These are phyloP conservation scores for Diaporthe australafricana DNA, from an alignment of 2,329 filamentous ascomycete genomes.

Conservation along the genomic window DNA sequence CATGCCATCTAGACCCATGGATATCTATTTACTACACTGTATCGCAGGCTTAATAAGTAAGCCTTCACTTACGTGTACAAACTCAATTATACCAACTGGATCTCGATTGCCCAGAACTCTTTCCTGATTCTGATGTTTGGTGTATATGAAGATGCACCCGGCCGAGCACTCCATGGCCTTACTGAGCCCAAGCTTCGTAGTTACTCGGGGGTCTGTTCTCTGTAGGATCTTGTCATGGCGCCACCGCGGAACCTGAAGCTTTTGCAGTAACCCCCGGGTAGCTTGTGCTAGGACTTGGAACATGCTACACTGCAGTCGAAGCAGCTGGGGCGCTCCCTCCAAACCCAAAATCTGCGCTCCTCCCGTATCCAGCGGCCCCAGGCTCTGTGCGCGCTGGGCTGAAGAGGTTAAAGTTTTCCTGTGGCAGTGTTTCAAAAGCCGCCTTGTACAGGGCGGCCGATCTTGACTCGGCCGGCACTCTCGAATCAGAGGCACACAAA, in stretches of 20 bases:
- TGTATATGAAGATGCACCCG: slow-evolving; percentile 4
- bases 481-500: slow-evolving; percentile 18
- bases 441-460: slow-evolving; percentile 13
- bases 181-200: background rate
- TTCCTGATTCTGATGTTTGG: slow-evolving; percentile 2
- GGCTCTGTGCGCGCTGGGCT: slow-evolving; percentile 25
- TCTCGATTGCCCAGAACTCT: slow-evolving; percentile 25
- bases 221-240: slow-evolving; percentile 9
- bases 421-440: slow-evolving; percentile 23
- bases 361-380: slow-evolving; percentile 19
- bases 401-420: slow-evolving; percentile 9
- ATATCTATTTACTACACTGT: background rate
- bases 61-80: background rate
- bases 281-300: slow-evolving; percentile 15
- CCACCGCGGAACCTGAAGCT: slow-evolving; percentile 27
- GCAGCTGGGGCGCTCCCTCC: slow-evolving; percentile 8
- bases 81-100: background rate
- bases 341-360: slow-evolving; percentile 2
- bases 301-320: background rate
- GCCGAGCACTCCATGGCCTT: slow-evolving; percentile 1
- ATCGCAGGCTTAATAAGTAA: background rate
- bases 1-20: background rate
- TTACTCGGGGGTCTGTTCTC: slow-evolving; percentile 15
- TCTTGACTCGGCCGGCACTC: slow-evolving; percentile 26
- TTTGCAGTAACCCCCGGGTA: slow-evolving; percentile 1